Evolutionary conservation across 2,329 filamentous ascomycete species (phyloP), one percentile per base, ranked within the genome.

Genomic region (Thyridium curvatum): DNA sequence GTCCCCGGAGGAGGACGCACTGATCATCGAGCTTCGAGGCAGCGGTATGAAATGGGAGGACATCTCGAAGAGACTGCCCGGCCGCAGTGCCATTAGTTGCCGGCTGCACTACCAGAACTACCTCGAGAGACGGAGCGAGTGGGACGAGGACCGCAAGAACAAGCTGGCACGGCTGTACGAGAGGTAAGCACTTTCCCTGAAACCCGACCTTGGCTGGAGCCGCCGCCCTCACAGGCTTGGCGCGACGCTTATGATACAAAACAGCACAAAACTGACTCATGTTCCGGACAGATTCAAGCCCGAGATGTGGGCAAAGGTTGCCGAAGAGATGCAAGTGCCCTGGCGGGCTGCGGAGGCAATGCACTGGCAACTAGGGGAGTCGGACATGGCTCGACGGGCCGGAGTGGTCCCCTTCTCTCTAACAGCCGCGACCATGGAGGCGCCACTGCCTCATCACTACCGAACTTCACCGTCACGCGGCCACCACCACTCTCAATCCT

Each of bases 1-100:
- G 93, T 94, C 87, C 5, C 73, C 84, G 1, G 88, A 96, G 45
- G 91, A 97, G 61, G 89, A 97, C 61, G 79, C 85, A n/a, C 69
- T 93, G 35, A 95, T 95, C 52, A 95, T 96, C 52, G 86, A 94
- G 60, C 76, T 97, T 45, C 80, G 91, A 41, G 87, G 88, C 30
- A 82, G 82, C 51, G 86, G 87, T 8, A 95, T 96, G 88, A 97
- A 97, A 59, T 97, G 91, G 93, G 91, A 97, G 58, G 91, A 97
- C 61, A 96, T 97, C 53, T 94, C 88, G 45, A 94, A 91, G 67
- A 79, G 84, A 39, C 69, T 97, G 36, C 90, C 89, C 3, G 91
- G 91, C 45, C 79, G 93, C 51, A 96, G 89, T 62, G 84, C 89
- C 41, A 96, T 96, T 54, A 94, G 89, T 52, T 97, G 91, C 62